These are phyloP conservation scores for Dorcoceras hygrometricum DNA, from an alignment of 257 asterid genomes.

Conservation along the genomic window DNA sequence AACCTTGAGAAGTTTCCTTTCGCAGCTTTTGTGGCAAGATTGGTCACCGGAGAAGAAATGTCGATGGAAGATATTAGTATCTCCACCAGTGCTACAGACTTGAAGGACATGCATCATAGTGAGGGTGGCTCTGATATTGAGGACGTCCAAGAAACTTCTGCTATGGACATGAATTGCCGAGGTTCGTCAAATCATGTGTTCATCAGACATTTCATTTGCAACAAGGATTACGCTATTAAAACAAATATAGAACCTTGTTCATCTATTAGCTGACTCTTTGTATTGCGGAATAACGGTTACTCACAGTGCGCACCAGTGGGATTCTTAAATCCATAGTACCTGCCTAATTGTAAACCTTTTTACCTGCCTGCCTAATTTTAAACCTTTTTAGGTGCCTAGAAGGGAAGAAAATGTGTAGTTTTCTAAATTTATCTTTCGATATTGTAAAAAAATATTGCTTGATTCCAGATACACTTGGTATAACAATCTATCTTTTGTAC, in stretches of 20 bases:
- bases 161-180: slow-evolving; percentile 28
- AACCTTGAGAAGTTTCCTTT: slow-evolving; percentile 5
- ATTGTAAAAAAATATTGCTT: background rate
- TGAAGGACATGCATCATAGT: slow-evolving; percentile 40
- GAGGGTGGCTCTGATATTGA: slow-evolving; percentile 45
- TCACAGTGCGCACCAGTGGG: background rate
- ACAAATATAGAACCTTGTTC: background rate
- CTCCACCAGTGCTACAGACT: slow-evolving; percentile 63
- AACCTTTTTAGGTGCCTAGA: background rate
- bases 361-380: background rate
- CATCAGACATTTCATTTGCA: background rate
- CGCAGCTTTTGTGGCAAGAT: slow-evolving; percentile 69
- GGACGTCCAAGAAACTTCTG: slow-evolving; percentile 35
- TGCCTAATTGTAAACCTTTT: background rate
- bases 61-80: slow-evolving; percentile 44
- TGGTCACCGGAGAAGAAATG: slow-evolving; percentile 35
- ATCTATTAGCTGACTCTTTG: background rate
- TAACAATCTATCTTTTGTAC: background rate
- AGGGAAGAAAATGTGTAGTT: background rate
- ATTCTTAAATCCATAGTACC: slow-evolving; percentile 2
- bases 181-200: slow-evolving; percentile 34
- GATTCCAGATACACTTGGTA: background rate
- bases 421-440: background rate
- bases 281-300: background rate
- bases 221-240: background rate